These are phyloP conservation scores for Camelina neglecta DNA, from an alignment of 345 rosid species.

Conservation along the genomic window DNA sequence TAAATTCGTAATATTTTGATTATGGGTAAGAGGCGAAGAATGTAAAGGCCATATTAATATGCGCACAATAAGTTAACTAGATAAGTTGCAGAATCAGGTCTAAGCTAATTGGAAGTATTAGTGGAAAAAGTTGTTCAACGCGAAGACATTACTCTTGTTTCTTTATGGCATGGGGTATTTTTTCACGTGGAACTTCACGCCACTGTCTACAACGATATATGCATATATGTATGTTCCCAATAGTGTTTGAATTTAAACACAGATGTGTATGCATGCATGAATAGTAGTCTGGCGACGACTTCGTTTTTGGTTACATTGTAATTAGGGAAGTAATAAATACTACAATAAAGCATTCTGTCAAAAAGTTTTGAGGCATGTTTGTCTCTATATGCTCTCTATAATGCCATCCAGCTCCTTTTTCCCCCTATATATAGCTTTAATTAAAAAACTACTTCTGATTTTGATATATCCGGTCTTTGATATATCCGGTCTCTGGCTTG, in stretches of 20 bases:
- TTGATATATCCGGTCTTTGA: background rate
- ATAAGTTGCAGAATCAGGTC: conserved; percentile 12
- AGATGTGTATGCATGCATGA: conserved; percentile 14
- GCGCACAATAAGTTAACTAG: background rate
- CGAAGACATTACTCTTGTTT: conserved; percentile 30
- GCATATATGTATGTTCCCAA: conserved; percentile 20
- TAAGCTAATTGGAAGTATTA: conserved; percentile 35
- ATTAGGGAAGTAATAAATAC: conserved; percentile 41
- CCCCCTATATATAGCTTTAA: background rate
- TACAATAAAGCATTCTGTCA: conserved; percentile 20
- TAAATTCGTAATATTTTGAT: background rate
- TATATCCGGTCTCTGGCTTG: too few relatives aligned
- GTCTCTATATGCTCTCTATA: conserved; percentile 32
- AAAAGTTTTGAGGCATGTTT: conserved; percentile 38
- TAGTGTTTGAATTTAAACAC: conserved; percentile 1
- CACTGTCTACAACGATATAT: conserved; percentile 7
- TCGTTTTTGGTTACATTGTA: conserved; percentile 17
- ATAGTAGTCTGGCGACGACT: background rate
- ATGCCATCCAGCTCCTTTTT: conserved; percentile 14
- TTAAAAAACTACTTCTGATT: background rate
- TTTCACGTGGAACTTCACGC: conserved; percentile 30
- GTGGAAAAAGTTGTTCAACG: conserved; percentile 29
- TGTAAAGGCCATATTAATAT: background rate
- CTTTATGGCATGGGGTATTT: conserved; percentile 42
- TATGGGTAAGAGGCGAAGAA: background rate